Evolutionary conservation across 169 alveolate species (phyloP).

Genomic region (Eimeria maxima): DNA sequence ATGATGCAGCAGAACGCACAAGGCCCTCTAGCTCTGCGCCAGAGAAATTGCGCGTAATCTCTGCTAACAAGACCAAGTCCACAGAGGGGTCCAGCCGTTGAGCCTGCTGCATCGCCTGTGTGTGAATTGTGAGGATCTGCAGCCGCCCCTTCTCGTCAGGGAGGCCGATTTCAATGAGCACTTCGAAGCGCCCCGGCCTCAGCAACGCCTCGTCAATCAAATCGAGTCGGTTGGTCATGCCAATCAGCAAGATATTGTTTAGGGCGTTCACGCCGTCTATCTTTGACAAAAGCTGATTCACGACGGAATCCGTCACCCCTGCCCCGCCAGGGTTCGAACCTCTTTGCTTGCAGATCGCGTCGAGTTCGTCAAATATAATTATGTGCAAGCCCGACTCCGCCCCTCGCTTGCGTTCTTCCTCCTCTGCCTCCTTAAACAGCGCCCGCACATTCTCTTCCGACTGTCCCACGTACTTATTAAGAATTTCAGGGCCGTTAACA

Average conservation of each 20-base stretch:
- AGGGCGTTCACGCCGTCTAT: constrained; percentile 99
- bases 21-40: constrained; percentile 99
- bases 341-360: constrained; percentile 99
- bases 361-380: constrained; percentile 99
- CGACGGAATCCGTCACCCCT: constrained; percentile 98
- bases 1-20: constrained; percentile 97
- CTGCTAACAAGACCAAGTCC: constrained; percentile 95
- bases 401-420: constrained; percentile 95
- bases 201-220: constrained; percentile 99
- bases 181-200: constrained; percentile 99
- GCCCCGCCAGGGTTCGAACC: constrained; percentile 90
- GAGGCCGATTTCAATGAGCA: constrained; percentile 98
- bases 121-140: constrained; percentile 98
- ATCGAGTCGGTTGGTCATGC: constrained; percentile 99
- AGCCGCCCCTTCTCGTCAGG: constrained; percentile 99
- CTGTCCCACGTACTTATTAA: constrained; percentile 97
- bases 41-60: constrained; percentile 98
- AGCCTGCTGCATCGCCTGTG: constrained; percentile 95
- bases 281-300: constrained; percentile 98
- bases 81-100: constrained; percentile 90
- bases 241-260: constrained; percentile 97
- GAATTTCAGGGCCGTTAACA: constrained; percentile 93
- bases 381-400: constrained; percentile 98
- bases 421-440: constrained; percentile 98
- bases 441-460: constrained; percentile 99